phyloP scores from a whole-genome alignment of 345 rosid species.

The Acer yangbiense region DNA sequence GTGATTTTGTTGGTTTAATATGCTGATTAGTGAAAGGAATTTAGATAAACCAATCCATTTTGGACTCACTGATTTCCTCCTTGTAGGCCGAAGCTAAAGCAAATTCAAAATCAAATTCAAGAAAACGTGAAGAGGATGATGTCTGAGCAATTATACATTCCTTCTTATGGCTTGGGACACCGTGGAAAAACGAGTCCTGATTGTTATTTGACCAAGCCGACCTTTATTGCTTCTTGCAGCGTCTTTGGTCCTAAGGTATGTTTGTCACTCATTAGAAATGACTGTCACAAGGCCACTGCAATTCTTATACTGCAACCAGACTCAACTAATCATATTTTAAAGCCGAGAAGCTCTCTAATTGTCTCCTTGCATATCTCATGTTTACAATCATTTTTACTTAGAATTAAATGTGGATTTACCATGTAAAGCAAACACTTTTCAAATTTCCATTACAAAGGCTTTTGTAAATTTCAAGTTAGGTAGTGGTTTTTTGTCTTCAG shows the following conservation, averaged over 20 bases:
- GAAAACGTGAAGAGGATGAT: constrained; percentile 78
- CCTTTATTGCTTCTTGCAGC: constrained; percentile 81
- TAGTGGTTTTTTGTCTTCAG: constrained; percentile 37
- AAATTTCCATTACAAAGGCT: neutral
- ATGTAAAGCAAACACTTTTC: neutral
- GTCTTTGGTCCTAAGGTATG: constrained; percentile 78
- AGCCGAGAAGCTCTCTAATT: neutral
- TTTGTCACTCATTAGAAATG: neutral
- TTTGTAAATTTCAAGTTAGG: neutral
- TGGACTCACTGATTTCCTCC: constrained; percentile 7
- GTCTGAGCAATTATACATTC: constrained; percentile 64
- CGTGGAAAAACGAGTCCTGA: constrained; percentile 28
- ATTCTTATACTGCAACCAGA: neutral
- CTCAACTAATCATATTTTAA: neutral
- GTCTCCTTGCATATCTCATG: neutral
- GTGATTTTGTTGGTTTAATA: constrained; percentile 6
- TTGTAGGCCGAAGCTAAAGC: constrained; percentile 68
- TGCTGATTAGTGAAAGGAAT: constrained; percentile 13
- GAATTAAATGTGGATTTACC: neutral
- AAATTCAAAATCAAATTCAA: constrained; percentile 65
- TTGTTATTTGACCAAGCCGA: constrained; percentile 43
- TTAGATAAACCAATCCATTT: constrained; percentile 2
- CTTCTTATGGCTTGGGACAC: constrained; percentile 37
- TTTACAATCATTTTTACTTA: neutral
- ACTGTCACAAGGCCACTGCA: neutral